Conservation (phyloP, 768 basidiomycete genomes). For the Suillus clintonianus region DNA sequence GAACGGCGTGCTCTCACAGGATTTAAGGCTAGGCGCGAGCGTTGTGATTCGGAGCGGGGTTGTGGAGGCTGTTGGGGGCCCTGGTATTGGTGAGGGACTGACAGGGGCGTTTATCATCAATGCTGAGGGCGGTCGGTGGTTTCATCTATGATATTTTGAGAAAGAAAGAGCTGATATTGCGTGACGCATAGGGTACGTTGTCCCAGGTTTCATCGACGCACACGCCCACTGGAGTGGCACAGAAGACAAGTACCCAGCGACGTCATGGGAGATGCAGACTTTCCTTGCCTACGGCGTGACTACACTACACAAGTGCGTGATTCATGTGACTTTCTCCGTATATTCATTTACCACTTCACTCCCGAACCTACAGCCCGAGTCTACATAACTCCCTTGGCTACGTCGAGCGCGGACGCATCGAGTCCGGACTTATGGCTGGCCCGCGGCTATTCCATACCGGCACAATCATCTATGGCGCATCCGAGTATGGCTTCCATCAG, state of each 20-base stretch:
- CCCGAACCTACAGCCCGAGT: constrained; percentile 52
- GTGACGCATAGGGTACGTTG: constrained; percentile 50
- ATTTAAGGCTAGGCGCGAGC: constrained; percentile 54
- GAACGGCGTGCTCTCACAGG: constrained; percentile 46
- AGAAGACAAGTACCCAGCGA: constrained; percentile 52
- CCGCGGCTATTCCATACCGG: constrained; percentile 76
- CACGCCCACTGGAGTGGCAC: constrained; percentile 76
- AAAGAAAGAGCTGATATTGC: not conserved
- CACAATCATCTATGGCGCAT: constrained; percentile 49
- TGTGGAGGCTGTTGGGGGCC: constrained; percentile 49
- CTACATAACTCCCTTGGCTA: constrained; percentile 61
- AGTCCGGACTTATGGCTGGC: constrained; percentile 67
- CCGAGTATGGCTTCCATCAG: constrained; percentile 59
- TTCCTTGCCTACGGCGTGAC: constrained; percentile 80
- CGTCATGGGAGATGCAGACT: constrained; percentile 73
- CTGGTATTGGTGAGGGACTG: constrained; percentile 35
- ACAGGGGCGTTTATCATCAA: constrained; percentile 50
- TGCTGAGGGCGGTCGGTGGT: constrained; percentile 57
- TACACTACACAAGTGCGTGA: constrained; percentile 69
- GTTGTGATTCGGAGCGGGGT: constrained; percentile 58
- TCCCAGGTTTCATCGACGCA: constrained; percentile 76
- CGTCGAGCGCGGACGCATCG: constrained; percentile 65
- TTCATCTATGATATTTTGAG: not conserved
- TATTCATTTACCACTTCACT: not conserved
- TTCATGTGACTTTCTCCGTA: not conserved